Conservation (phyloP, 345 rosid species). For the Ceriops tagal region DNA sequence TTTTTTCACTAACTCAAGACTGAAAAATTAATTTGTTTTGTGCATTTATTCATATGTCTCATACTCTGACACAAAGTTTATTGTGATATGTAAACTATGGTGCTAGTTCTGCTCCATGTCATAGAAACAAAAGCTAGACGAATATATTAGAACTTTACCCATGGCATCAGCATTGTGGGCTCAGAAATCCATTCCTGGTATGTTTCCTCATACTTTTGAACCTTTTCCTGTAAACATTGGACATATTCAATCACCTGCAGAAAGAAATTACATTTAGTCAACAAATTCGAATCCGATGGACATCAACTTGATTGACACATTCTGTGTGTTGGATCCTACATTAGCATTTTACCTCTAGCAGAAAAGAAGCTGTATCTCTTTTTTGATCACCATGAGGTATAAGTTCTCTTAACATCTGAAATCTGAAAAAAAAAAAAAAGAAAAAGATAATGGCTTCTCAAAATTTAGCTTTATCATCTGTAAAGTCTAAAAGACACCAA, state of each 20-base stretch:
- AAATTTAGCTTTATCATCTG: too few species aligned
- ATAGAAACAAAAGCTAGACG: not conserved
- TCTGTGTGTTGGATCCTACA: not conserved
- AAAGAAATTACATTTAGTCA: constrained; percentile 5
- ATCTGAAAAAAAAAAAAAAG: constrained; percentile 17
- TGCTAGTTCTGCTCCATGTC: not conserved
- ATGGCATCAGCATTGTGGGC: constrained; percentile 34
- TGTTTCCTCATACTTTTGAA: constrained; percentile 32
- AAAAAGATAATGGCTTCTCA: not conserved
- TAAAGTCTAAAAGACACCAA: not conserved
- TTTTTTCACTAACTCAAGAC: not conserved
- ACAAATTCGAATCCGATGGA: not conserved
- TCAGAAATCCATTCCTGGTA: constrained; percentile 27
- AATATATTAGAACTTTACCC: constrained; percentile 24
- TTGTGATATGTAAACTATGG: not conserved
- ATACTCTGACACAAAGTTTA: not conserved
- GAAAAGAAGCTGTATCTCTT: constrained; percentile 34
- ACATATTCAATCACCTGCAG: constrained; percentile 33
- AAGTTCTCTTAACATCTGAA: constrained; percentile 34
- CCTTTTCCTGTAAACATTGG: constrained; percentile 30
- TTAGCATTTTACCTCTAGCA: constrained; percentile 25
- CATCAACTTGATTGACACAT: not conserved
- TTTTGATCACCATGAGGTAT: constrained; percentile 35
- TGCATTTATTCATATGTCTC: not conserved
- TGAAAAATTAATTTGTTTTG: not conserved